phyloP scores from a whole-genome alignment of 139 green algal species.

The Tetraselmis chui region DNA sequence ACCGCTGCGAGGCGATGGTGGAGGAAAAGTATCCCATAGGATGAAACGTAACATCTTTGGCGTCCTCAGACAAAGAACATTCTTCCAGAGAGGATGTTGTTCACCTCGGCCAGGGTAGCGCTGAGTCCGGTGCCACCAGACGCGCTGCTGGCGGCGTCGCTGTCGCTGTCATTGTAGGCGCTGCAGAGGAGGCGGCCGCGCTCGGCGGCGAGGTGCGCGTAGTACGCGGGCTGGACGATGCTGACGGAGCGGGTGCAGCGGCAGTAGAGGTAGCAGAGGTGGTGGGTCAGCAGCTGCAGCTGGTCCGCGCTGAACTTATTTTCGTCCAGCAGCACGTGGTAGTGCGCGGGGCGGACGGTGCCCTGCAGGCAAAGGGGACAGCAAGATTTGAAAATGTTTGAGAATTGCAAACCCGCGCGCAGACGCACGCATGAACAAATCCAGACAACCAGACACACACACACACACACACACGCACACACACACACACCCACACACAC shows the following conservation, averaged over 20 bases:
- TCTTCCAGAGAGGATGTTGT: neutral
- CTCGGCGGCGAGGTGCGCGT: conserved; percentile 63
- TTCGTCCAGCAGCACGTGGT: conserved; percentile 74
- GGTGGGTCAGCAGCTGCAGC: conserved; percentile 77
- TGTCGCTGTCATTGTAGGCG: neutral
- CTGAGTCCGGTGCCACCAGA: neutral
- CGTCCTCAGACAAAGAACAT: neutral
- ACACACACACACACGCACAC: too few species aligned
- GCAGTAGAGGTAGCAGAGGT: conserved; percentile 79
- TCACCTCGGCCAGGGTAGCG: neutral
- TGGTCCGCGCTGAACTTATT: conserved; percentile 66
- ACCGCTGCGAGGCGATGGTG: too few species aligned
- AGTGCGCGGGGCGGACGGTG: conserved; percentile 24
- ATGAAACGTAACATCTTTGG: too few species aligned
- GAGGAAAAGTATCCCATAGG: too few species aligned
- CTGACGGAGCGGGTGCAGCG: conserved; percentile 66
- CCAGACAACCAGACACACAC: too few species aligned
- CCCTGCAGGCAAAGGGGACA: too few species aligned
- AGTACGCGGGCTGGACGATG: conserved; percentile 56
- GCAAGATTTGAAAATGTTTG: too few species aligned
- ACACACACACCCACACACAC: too few species aligned
- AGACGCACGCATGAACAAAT: conserved; percentile 5
- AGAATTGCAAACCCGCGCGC: neutral
- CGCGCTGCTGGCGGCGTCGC: neutral
- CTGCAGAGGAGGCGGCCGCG: conserved; percentile 26